These are phyloP conservation scores for Nicotiana attenuata DNA, from an alignment of 257 asterid species.

Conservation along the genomic window DNA sequence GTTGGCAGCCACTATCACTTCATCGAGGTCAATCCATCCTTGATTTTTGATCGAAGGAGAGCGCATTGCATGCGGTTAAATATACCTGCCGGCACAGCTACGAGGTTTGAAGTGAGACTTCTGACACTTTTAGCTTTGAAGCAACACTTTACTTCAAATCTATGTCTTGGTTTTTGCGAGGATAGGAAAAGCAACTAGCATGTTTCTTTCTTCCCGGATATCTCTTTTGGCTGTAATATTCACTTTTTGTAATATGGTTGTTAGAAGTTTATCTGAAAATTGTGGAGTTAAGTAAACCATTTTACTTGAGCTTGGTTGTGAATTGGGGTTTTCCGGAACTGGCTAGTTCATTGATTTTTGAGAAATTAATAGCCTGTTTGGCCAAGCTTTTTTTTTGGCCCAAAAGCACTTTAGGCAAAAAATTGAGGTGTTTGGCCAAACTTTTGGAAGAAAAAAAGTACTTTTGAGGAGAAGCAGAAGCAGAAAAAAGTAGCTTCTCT, in stretches of 20 bases:
- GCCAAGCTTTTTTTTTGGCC: no score
- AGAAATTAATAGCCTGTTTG: no score
- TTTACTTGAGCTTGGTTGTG: neutral
- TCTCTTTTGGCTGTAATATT: neutral
- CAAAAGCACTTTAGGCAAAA: no score
- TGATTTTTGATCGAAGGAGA: slow-evolving; percentile 73
- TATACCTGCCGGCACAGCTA: slow-evolving; percentile 95
- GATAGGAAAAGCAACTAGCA: neutral
- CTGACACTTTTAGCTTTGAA: slow-evolving; percentile 12
- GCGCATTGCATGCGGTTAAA: slow-evolving; percentile 82
- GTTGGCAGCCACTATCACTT: slow-evolving; percentile 99
- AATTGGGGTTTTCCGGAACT: neutral
- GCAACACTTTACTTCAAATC: neutral
- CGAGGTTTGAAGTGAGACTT: slow-evolving; percentile 76
- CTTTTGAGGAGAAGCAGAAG: no score
- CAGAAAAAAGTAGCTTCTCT: no score
- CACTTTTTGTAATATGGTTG: neutral
- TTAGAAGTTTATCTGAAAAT: neutral
- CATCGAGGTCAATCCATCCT: slow-evolving; percentile 75
- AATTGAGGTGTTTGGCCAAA: no score
- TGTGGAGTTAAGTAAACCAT: neutral
- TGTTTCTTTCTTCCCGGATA: neutral
- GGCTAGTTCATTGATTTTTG: neutral
- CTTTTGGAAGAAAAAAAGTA: no score
- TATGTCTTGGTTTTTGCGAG: neutral